phyloP scores from a whole-genome alignment of 2,329 filamentous ascomycete genomes.

The Fusarium sp. region DNA sequence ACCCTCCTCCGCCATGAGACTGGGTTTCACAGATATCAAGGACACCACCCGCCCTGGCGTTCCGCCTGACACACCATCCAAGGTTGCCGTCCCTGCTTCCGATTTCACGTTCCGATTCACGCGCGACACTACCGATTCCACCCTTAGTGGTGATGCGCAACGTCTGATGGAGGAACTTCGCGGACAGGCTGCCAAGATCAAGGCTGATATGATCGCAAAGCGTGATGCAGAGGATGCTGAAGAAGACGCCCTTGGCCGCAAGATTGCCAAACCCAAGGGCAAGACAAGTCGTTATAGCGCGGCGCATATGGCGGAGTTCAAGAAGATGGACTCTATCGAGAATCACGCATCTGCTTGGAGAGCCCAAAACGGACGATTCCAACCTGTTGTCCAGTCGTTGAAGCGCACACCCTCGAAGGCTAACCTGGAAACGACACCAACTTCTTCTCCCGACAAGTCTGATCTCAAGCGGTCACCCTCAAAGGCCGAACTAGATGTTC shows the following conservation, averaged over 20 bases:
- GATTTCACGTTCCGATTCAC: slow-evolving; percentile 77
- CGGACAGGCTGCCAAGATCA: slow-evolving; percentile 76
- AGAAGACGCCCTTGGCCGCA: slow-evolving; percentile 63
- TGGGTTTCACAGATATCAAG: slow-evolving; percentile 83
- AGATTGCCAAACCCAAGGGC: slow-evolving; percentile 82
- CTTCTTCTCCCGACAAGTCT: slow-evolving; percentile 45
- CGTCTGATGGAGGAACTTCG: slow-evolving; percentile 73
- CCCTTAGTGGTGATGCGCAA: slow-evolving; percentile 69
- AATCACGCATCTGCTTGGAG: slow-evolving; percentile 84
- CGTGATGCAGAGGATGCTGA: slow-evolving; percentile 63
- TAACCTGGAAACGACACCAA: slow-evolving; percentile 50
- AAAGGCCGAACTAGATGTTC: slow-evolving; percentile 63
- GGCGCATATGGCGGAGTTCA: slow-evolving; percentile 86
- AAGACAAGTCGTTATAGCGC: slow-evolving; percentile 84
- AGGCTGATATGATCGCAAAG: slow-evolving; percentile 71
- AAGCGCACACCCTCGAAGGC: slow-evolving; percentile 58
- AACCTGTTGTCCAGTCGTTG: slow-evolving; percentile 54
- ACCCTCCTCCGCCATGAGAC: slow-evolving; percentile 79
- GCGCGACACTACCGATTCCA: slow-evolving; percentile 58
- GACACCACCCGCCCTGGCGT: slow-evolving; percentile 49
- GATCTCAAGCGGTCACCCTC: slow-evolving; percentile 62
- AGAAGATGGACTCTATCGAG: slow-evolving; percentile 97
- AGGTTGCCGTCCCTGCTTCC: slow-evolving; percentile 62
- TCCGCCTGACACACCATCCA: slow-evolving; percentile 71
- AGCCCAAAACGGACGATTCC: slow-evolving; percentile 61